Evolutionary conservation across 495 filamentous ascomycete species (phyloP).

Genomic region (Aspergillus egyptiacus): DNA sequence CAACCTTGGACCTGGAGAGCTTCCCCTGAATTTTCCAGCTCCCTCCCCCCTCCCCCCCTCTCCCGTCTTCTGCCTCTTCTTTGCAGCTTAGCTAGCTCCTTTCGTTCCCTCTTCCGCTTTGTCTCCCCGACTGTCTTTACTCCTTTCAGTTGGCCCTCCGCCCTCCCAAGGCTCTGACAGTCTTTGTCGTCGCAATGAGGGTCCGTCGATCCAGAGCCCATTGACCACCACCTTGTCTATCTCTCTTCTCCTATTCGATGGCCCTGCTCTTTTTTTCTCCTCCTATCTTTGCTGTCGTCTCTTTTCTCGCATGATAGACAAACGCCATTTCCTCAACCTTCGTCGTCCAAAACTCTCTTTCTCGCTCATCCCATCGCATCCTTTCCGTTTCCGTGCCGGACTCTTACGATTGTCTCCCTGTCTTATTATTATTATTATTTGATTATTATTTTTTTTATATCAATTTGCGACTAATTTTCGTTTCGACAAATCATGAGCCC

Average conservation of each 20-base stretch:
- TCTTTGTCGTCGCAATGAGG: slow-evolving; percentile 13
- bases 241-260: slow-evolving; percentile 13
- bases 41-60: too few relatives aligned
- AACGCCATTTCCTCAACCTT: neutral
- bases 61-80: too few relatives aligned
- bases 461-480: slow-evolving; percentile 1
- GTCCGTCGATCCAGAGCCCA: slow-evolving; percentile 20
- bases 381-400: slow-evolving; percentile 3
- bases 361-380: neutral
- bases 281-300: slow-evolving; percentile 4
- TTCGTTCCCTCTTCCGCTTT: too few relatives aligned
- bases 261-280: slow-evolving; percentile 2
- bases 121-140: neutral
- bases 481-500: slow-evolving; percentile 17
- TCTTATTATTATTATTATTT: slow-evolving; percentile 6
- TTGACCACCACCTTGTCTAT: slow-evolving; percentile 15
- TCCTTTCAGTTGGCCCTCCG: neutral
- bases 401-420: slow-evolving; percentile 4
- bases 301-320: slow-evolving; percentile 7
- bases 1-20: too few relatives aligned
- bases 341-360: slow-evolving; percentile 1
- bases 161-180: neutral
- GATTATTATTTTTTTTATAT: too few relatives aligned
- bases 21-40: too few relatives aligned
- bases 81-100: neutral